Evolutionary conservation across 495 filamentous ascomycete species (phyloP).

Genomic region (Paragyromitra xinjiangensis): DNA sequence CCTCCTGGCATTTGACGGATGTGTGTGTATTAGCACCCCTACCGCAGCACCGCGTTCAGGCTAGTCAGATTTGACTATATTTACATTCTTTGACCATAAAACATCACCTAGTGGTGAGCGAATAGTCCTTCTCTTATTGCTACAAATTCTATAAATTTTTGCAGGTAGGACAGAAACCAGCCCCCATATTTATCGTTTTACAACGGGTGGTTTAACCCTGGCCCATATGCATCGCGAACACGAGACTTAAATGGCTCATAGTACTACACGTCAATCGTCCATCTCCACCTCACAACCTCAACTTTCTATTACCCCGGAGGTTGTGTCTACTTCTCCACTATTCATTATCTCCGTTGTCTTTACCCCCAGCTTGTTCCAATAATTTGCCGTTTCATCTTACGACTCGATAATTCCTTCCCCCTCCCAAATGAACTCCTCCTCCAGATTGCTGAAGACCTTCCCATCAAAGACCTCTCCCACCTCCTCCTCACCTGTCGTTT

Average conservation of each 20-base stretch:
- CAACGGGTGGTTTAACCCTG: too few species aligned
- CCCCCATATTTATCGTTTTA: too few species aligned
- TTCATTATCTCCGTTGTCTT: not conserved
- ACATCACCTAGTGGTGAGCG: too few species aligned
- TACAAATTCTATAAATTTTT: too few species aligned
- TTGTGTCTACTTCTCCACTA: not conserved
- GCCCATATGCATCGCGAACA: not conserved
- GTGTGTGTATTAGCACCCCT: not conserved
- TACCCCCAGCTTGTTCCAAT: not conserved
- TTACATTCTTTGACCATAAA: too few species aligned
- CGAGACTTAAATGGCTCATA: not conserved
- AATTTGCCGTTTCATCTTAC: not conserved
- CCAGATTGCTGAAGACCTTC: slow-evolving; percentile 9
- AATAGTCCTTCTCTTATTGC: too few species aligned
- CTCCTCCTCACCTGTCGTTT: slow-evolving; percentile 6
- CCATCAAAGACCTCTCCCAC: slow-evolving; percentile 6
- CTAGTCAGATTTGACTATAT: too few species aligned
- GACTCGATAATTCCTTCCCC: too few species aligned
- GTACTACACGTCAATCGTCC: not conserved
- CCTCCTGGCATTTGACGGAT: not conserved
- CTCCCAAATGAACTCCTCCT: slow-evolving; percentile 21
- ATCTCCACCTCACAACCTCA: not conserved
- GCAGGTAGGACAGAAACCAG: too few species aligned
- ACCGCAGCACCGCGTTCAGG: too few species aligned
- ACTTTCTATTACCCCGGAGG: not conserved